Evolutionary conservation across 2,329 filamentous ascomycete species (phyloP), one percentile per base, ranked within the genome.

Genomic region (Zopfia rhizophila): DNA sequence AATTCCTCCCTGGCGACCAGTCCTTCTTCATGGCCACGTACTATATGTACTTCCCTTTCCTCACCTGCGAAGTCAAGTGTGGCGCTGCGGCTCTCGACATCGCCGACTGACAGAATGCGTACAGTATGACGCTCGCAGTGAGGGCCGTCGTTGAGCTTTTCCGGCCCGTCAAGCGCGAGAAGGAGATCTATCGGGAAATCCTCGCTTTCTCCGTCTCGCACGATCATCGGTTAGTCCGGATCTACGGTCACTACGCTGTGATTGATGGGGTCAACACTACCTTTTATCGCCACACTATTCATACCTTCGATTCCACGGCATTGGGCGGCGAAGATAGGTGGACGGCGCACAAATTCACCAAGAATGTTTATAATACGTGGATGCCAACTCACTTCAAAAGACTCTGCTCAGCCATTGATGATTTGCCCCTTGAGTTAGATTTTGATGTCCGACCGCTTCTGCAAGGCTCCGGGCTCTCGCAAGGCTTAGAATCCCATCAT

Each of bases 21-120:
- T 80, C 71, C 16, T 72, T 61, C 50, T 78, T 80, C 40, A 75
- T 77, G 66, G 72, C 56, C 7, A 81, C 74, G 8, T 75, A 69
- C 40, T 61, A 72, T 4, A 78, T 80, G 66, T 77, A 74, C 63
- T 79, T 82, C 51, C 76, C 76, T 3, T 82, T 80, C 51, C 62
- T 82, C 0, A 73, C 73, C 0, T 77, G 72, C 56, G 75, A 82
- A 56, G 75, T 79, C 1, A 79, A 79, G 58, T 77, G 72, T 47
- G 69, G 75, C 30, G 57, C 61, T 21, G 63, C 51, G 17, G 65
- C 55, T 1, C 72, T 55, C 49, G 60, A 68, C 23, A 51, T 61
- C 30, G 60, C 68, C n/a, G 55, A 66, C 45, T 53, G 59, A 48
- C 66, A 63, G 47, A 63, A 62, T 38, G 52, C 57, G 5, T 48